phyloP scores from a whole-genome alignment of 345 rosid species.

The Populus deltoides region DNA sequence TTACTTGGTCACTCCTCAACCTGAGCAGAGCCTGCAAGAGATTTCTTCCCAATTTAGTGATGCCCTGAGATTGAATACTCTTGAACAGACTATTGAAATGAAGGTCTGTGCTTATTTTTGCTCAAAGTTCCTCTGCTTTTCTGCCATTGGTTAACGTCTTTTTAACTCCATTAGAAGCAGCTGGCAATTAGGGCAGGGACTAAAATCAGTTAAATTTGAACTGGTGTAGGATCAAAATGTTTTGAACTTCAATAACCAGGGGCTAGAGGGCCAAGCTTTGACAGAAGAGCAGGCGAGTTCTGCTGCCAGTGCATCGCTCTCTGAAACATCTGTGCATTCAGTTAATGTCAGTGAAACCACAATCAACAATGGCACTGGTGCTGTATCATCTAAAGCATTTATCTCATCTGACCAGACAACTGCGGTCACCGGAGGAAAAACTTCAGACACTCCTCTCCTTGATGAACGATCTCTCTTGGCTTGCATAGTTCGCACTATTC shows the following conservation, averaged over 20 bases:
- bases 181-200: constrained; percentile 1
- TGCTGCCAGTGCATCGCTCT: constrained; percentile 35
- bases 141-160: constrained; percentile 2
- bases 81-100: constrained; percentile 45
- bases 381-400: constrained; percentile 37
- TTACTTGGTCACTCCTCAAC: constrained; percentile 37
- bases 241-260: constrained; percentile 33
- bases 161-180: background rate
- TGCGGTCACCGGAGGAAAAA: constrained; percentile 36
- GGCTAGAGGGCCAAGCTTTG: constrained; percentile 43
- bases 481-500: constrained; percentile 91
- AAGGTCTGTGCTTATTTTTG: constrained; percentile 44
- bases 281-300: constrained; percentile 50
- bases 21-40: constrained; percentile 56
- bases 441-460: constrained; percentile 50
- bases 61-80: constrained; percentile 45
- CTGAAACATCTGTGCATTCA: constrained; percentile 36
- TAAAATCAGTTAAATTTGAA: constrained; percentile 19
- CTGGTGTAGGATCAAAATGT: constrained; percentile 47
- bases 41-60: constrained; percentile 70
- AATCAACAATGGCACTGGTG: constrained; percentile 28
- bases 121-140: constrained; percentile 8
- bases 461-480: constrained; percentile 88
- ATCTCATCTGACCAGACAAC: constrained; percentile 40
- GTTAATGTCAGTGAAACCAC: constrained; percentile 31